phyloP scores from a whole-genome alignment of 1,139 yeast species.

The Suhomyces panamericanus region DNA sequence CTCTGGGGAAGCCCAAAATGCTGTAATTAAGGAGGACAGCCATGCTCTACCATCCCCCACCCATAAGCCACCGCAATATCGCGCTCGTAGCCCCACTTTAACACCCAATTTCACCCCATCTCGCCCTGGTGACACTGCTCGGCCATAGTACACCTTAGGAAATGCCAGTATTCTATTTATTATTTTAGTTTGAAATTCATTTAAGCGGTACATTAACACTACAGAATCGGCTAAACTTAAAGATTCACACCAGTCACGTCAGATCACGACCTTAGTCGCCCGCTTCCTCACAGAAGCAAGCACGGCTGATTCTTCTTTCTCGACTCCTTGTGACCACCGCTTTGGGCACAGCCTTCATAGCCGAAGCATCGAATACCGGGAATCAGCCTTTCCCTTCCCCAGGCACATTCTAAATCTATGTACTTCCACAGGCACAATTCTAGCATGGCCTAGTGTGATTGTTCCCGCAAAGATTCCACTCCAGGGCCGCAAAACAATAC shows the following conservation, averaged over 20 bases:
- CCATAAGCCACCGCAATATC: no score
- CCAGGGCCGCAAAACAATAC: not conserved
- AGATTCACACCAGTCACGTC: constrained; percentile 1
- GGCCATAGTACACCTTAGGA: not conserved
- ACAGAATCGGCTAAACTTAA: constrained; percentile 6
- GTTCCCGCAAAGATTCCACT: not conserved
- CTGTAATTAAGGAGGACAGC: not conserved
- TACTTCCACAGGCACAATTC: no score
- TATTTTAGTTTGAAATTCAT: constrained; percentile 3
- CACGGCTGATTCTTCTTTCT: not conserved
- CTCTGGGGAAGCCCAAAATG: not conserved
- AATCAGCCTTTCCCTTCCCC: not conserved
- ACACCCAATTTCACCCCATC: not conserved
- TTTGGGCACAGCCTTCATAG: not conserved
- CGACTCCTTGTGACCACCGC: not conserved
- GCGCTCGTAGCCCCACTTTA: not conserved
- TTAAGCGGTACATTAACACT: constrained; percentile 4
- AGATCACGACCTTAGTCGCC: not conserved
- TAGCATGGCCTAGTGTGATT: not conserved
- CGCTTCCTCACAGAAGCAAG: not conserved
- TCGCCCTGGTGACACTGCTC: no score
- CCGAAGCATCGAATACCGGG: not conserved
- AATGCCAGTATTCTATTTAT: not conserved
- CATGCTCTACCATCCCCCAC: no score
- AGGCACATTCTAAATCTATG: no score